Evolutionary conservation across 176 grass and related monocot genomes (phyloP).

Genomic region (Phragmites australis): DNA sequence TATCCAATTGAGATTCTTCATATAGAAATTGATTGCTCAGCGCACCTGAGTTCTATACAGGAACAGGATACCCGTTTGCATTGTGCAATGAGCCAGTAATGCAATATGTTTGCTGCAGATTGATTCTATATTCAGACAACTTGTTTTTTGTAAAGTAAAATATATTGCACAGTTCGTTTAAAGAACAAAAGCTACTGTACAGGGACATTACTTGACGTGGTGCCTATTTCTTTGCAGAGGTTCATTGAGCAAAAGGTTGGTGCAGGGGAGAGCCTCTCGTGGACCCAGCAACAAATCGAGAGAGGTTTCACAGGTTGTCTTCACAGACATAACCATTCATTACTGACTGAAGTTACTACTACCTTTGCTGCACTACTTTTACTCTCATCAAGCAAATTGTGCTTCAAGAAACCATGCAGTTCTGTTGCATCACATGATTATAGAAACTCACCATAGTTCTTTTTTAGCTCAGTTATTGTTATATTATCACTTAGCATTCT

Average conservation of each 20-base stretch:
- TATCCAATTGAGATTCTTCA: not conserved
- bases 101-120: not conserved
- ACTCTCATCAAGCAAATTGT: conserved; percentile 7
- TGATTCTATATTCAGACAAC: not conserved
- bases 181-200: not conserved
- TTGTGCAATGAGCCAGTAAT: conserved; percentile 20
- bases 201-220: not conserved
- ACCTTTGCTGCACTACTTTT: conserved; percentile 3
- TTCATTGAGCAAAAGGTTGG: conserved; percentile 53
- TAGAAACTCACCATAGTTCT: conserved; percentile 9
- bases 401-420: not conserved
- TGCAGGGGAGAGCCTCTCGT: conserved; percentile 38
- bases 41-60: not conserved
- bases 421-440: not conserved
- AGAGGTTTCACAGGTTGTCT: conserved; percentile 57
- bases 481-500: not conserved
- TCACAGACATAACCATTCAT: not conserved
- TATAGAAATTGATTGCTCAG: conserved; percentile 27
- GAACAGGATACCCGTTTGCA: not conserved
- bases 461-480: not conserved
- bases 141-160: conserved; percentile 23
- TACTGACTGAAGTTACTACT: not conserved
- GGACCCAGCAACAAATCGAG: conserved; percentile 48
- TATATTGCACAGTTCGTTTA: conserved; percentile 5
- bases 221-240: conserved; percentile 39